phyloP scores from a whole-genome alignment of 1,284 basidiomycete species.

The Apiotrichum akiyoshidainum region DNA sequence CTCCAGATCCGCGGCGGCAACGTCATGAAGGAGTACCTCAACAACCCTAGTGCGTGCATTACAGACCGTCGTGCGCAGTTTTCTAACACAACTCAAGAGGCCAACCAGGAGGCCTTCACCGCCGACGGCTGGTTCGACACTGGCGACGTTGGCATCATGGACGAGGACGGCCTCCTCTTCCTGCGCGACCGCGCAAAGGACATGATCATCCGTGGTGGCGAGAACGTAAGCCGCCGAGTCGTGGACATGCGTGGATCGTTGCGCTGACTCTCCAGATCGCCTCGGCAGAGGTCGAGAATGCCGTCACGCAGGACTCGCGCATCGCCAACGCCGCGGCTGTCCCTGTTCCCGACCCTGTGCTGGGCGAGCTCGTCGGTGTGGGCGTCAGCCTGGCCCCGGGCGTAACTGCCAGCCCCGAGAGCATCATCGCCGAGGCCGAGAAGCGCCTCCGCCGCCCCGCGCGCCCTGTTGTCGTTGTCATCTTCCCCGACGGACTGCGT shows the following conservation, averaged over 20 bases:
- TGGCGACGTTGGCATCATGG: slow-evolving; percentile 39
- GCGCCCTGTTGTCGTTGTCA: slow-evolving; percentile 14
- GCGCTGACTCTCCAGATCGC: slow-evolving; percentile 29
- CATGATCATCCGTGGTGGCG: slow-evolving; percentile 48
- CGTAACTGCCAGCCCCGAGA: slow-evolving; percentile 4
- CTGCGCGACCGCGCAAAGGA: slow-evolving; percentile 22
- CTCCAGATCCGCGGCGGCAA: slow-evolving; percentile 41
- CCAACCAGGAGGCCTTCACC: slow-evolving; percentile 21
- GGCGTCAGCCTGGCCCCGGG: slow-evolving; percentile 31
- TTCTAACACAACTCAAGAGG: slow-evolving; percentile 2
- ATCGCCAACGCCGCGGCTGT: slow-evolving; percentile 39
- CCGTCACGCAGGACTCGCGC: slow-evolving; percentile 32
- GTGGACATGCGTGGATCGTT: no score
- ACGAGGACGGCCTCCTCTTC: slow-evolving; percentile 40
- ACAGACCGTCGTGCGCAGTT: background rate
- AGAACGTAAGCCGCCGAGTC: slow-evolving; percentile 38
- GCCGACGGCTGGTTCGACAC: slow-evolving; percentile 46
- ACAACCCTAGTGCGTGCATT: slow-evolving; percentile 10
- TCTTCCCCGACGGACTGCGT: slow-evolving; percentile 17
- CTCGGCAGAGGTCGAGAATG: slow-evolving; percentile 45
- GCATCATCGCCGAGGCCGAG: slow-evolving; percentile 15
- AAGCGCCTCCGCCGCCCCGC: slow-evolving; percentile 21
- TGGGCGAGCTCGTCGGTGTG: slow-evolving; percentile 43
- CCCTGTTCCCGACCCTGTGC: slow-evolving; percentile 33
- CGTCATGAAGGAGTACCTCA: slow-evolving; percentile 44